Evolutionary conservation across 108 stramenopile genomes (phyloP), one percentile per base, ranked within the genome.

Genomic region (Stephanodiscus triporus): DNA sequence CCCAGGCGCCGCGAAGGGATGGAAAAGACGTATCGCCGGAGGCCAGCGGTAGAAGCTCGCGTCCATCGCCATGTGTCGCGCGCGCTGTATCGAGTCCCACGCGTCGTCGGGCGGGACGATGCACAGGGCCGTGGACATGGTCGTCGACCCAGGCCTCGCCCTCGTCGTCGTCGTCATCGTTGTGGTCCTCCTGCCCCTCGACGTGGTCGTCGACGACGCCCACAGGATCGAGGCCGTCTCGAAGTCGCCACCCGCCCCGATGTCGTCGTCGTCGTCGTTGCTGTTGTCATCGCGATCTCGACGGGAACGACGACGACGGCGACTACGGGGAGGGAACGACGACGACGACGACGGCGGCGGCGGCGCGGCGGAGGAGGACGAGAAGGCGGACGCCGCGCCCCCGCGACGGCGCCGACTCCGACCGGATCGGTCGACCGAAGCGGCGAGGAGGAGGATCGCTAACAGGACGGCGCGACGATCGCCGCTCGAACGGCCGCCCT

Each of bases 51-150:
- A 83, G 73, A 83, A 92, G 57, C 86, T 66, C 16, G 81, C 60
- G 78, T 93, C 92, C 8, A 86, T 63, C 10, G 89, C 89, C 29
- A 83, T 68, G 65, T 90, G 89, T 17, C 92, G 77, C 3, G 92
- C 89, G 29, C 91, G 85, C 68, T 93, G 91, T 19, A 93, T 78
- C 13, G 72, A 58, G 74, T 93, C 91, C 91, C 91, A 93, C 13
- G 76, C 83, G 17, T 80, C 77, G 34, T 81, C 64, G n/a, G 86
- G 87, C 13, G 91, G 91, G n/a, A 93, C 80, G 20, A 93, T 90
- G 50, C 75, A 82, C 49, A 92, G 53, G 1, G 89, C 86, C 9
- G 88, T 86, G 61, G 69, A 72, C 75, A 84, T 76, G 23, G 83
- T 84, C 57, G 66, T 42, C 27, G 24, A 1, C 13, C 24, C 29